phyloP scores from a whole-genome alignment of 768 basidiomycete species.

The Russula virescens region DNA sequence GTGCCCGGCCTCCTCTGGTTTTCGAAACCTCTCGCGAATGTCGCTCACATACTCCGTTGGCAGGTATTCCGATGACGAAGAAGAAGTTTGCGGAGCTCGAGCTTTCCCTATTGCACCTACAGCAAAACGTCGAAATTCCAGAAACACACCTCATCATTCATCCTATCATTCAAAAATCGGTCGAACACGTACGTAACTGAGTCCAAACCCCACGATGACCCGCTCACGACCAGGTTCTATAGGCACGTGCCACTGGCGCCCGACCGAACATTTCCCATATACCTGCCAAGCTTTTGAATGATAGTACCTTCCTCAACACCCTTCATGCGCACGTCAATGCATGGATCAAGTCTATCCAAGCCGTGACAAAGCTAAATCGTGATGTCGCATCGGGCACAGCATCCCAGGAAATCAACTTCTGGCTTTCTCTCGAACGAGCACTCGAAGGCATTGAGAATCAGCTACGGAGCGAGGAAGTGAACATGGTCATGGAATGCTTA shows the following conservation, averaged over 20 bases:
- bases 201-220: background rate
- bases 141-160: slow-evolving; percentile 92
- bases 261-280: slow-evolving; percentile 73
- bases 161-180: slow-evolving; percentile 80
- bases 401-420: slow-evolving; percentile 98
- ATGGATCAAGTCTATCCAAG: slow-evolving; percentile 98
- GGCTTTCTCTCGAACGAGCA: slow-evolving; percentile 91
- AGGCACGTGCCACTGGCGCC: slow-evolving; percentile 45
- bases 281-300: slow-evolving; percentile 68
- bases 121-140: slow-evolving; percentile 99
- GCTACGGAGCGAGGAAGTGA: slow-evolving; percentile 85
- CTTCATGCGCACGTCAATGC: slow-evolving; percentile 91
- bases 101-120: slow-evolving; percentile 86
- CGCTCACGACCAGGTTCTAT: background rate
- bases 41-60: background rate
- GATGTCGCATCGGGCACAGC: slow-evolving; percentile 94
- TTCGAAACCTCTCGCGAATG: background rate
- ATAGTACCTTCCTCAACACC: slow-evolving; percentile 88
- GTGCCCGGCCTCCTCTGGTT: background rate
- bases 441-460: slow-evolving; percentile 92
- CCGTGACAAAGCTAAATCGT: slow-evolving; percentile 90
- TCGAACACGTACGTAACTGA: slow-evolving; percentile 46
- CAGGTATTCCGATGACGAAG: slow-evolving; percentile 95
- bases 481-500: slow-evolving; percentile 88
- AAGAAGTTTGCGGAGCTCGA: slow-evolving; percentile 99